Evolutionary conservation across 139 green algal species (phyloP).

Genomic region (Zygnema cylindricum): DNA sequence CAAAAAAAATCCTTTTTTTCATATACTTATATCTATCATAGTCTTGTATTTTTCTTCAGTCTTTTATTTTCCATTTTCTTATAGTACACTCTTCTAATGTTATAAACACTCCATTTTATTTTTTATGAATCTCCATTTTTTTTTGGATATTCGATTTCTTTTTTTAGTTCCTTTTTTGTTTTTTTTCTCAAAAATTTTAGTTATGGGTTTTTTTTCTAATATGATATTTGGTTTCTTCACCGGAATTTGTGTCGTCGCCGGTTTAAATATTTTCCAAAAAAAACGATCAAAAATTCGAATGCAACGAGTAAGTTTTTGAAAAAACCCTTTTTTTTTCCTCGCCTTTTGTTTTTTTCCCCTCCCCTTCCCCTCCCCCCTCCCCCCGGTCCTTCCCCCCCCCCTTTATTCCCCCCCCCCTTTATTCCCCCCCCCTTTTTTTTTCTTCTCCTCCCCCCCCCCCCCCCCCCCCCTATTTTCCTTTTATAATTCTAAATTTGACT

Average conservation of each 20-base stretch:
- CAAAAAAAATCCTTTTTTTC: too few species aligned
- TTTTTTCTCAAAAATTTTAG: background rate
- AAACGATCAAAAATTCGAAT: background rate
- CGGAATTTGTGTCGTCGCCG: constrained; percentile 5
- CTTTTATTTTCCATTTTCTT: too few species aligned
- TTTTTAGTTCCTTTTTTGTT: background rate
- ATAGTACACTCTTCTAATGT: too few species aligned
- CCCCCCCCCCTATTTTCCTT: too few species aligned
- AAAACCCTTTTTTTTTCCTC: background rate
- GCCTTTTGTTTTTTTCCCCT: background rate
- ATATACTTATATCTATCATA: too few species aligned
- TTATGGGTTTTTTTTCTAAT: constrained; percentile 5
- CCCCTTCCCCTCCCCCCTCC: background rate
- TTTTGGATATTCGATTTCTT: background rate
- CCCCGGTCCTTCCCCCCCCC: background rate
- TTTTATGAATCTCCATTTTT: too few species aligned
- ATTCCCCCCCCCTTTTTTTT: background rate
- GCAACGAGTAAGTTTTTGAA: background rate
- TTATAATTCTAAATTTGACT: background rate
- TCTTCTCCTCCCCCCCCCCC: background rate
- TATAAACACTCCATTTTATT: too few species aligned
- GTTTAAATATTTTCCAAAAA: background rate
- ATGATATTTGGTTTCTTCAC: constrained; percentile 8
- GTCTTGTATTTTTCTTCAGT: too few species aligned
- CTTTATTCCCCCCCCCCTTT: background rate